Conservation (phyloP, 805 yeast species). For the Lipomyces kockii region DNA sequence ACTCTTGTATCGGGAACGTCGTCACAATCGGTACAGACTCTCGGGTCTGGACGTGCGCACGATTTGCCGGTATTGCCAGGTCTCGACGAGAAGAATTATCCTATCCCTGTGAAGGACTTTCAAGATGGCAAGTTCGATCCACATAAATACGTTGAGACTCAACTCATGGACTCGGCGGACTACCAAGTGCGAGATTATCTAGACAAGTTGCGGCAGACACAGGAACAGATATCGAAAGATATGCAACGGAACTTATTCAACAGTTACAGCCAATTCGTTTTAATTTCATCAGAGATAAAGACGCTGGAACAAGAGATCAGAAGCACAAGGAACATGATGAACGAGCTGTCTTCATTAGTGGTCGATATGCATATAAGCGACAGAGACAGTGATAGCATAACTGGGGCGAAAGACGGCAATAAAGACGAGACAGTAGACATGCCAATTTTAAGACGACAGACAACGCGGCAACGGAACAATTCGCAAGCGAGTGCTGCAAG, state of each 20-base stretch:
- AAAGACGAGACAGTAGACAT: conserved; percentile 6
- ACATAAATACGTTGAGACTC: conserved; percentile 7
- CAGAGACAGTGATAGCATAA: background rate
- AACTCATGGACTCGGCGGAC: conserved; percentile 28
- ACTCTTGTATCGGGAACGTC: background rate
- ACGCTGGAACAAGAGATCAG: conserved; percentile 32
- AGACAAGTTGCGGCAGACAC: conserved; percentile 25
- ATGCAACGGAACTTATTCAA: conserved; percentile 34
- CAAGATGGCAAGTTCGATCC: conserved; percentile 22
- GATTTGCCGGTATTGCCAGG: conserved; percentile 18
- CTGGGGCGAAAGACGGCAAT: conserved; percentile 4
- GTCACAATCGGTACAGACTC: background rate
- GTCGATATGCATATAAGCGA: conserved; percentile 18
- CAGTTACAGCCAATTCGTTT: conserved; percentile 33
- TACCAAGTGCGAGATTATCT: conserved; percentile 32
- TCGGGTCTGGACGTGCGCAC: background rate
- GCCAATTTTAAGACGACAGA: conserved; percentile 26
- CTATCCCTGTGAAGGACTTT: conserved; percentile 25
- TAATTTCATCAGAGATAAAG: conserved; percentile 32
- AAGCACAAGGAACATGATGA: conserved; percentile 30
- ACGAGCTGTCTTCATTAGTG: conserved; percentile 27
- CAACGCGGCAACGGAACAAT: conserved; percentile 9
- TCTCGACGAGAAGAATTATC: conserved; percentile 24
- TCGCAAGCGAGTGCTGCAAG: background rate
- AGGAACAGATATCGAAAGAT: conserved; percentile 28